phyloP scores from a whole-genome alignment of 345 rosid species.

The Cardamine occulta region DNA sequence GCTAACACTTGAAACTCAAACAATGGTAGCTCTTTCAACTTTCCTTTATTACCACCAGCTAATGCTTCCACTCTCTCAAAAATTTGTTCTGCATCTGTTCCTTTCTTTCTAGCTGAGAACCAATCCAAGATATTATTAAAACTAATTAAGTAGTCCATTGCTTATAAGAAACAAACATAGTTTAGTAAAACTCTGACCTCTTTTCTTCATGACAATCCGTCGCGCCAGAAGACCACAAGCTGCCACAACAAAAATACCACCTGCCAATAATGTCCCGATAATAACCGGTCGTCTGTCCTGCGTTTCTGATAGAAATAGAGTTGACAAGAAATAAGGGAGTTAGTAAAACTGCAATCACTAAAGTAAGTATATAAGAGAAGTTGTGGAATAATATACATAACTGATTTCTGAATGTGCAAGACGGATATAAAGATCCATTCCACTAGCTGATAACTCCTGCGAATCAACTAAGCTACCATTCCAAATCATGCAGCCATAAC shows the following conservation, averaged over 20 bases:
- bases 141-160: not conserved
- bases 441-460: conserved; percentile 41
- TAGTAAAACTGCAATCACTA: conserved; percentile 8
- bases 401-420: conserved; percentile 55
- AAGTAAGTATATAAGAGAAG: not conserved
- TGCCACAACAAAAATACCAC: conserved; percentile 28
- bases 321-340: not conserved
- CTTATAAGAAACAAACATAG: conserved; percentile 14
- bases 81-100: conserved; percentile 33
- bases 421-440: conserved; percentile 53
- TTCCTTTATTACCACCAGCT: conserved; percentile 46
- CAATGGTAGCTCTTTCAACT: conserved; percentile 44
- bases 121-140: not conserved
- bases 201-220: conserved; percentile 25
- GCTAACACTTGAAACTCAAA: conserved; percentile 53
- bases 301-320: conserved; percentile 24
- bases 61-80: conserved; percentile 46
- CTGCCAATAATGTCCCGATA: conserved; percentile 28
- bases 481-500: conserved; percentile 64
- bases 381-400: conserved; percentile 30
- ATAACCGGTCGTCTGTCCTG: conserved; percentile 28
- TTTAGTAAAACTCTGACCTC: conserved; percentile 27
- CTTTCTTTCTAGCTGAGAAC: conserved; percentile 34
- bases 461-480: conserved; percentile 47
- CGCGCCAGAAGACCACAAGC: conserved; percentile 37